Conservation (phyloP, 2,329 filamentous ascomycete species). For the Basipetospora chlamydospora region DNA sequence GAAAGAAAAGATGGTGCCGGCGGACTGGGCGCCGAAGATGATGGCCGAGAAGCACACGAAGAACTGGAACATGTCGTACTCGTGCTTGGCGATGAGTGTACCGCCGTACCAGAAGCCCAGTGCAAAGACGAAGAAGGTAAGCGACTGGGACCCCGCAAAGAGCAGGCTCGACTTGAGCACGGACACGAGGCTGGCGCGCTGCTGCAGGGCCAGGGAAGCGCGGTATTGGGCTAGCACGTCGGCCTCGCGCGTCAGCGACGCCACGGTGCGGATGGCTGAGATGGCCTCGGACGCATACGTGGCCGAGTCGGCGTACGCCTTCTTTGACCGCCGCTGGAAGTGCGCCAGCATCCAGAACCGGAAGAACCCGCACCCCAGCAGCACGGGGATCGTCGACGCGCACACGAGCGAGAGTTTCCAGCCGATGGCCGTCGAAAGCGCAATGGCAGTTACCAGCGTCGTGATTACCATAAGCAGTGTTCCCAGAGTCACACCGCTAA, state of each 20-base stretch:
- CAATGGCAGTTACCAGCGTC: conserved; percentile 61
- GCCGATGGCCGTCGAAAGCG: conserved; percentile 57
- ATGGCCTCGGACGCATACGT: conserved; percentile 88
- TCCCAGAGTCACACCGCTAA: conserved; percentile 76
- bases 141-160: conserved; percentile 72
- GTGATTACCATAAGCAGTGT: conserved; percentile 70
- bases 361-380: conserved; percentile 72
- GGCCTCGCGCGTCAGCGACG: conserved; percentile 71
- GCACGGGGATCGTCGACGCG: conserved; percentile 60
- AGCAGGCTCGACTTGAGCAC: conserved; percentile 63
- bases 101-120: conserved; percentile 91
- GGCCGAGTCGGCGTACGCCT: conserved; percentile 65
- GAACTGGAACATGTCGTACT: conserved; percentile 75
- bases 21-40: conserved; percentile 84
- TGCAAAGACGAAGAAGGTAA: conserved; percentile 71
- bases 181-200: conserved; percentile 52
- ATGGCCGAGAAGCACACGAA: conserved; percentile 81
- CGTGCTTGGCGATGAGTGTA: conserved; percentile 51
- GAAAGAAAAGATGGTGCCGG: conserved; percentile 78
- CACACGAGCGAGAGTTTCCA: conserved; percentile 85
- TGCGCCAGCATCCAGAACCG: conserved; percentile 72
- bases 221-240: conserved; percentile 67
- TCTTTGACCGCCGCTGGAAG: conserved; percentile 67
- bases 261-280: conserved; percentile 84
- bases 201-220: conserved; percentile 49